phyloP scores from a whole-genome alignment of 2,329 filamentous ascomycete genomes.

The Hymenoscyphus salicellus region DNA sequence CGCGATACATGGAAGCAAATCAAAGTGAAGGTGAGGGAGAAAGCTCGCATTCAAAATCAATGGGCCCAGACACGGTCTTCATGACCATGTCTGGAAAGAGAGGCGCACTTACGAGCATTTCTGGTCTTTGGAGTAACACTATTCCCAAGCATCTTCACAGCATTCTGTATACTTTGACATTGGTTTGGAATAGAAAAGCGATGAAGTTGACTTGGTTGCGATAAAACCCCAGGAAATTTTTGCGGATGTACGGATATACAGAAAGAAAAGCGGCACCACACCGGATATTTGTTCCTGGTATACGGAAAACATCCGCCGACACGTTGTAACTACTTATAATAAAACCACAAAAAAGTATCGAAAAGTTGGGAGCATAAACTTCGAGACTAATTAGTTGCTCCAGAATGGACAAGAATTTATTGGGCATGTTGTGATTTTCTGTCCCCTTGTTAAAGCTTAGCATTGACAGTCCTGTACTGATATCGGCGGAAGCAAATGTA shows the following conservation, averaged over 20 bases:
- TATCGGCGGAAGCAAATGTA: too few species aligned
- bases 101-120: constrained; percentile 26
- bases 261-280: background rate
- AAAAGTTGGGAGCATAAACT: too few species aligned
- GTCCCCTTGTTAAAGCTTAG: too few species aligned
- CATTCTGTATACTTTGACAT: background rate
- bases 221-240: background rate
- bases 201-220: background rate
- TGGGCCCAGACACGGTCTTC: background rate
- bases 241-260: background rate
- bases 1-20: background rate
- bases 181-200: background rate
- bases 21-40: background rate
- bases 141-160: constrained; percentile 4
- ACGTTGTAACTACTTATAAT: too few species aligned
- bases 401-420: too few species aligned
- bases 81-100: background rate
- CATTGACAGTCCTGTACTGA: too few species aligned
- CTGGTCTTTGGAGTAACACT: constrained; percentile 19
- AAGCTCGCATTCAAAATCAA: background rate
- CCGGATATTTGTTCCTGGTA: too few species aligned
- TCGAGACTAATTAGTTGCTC: too few species aligned
- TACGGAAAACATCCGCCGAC: too few species aligned
- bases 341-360: too few species aligned
- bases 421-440: too few species aligned